Conservation (phyloP, 208 protist species). For the Phytomonas sp. region DNA sequence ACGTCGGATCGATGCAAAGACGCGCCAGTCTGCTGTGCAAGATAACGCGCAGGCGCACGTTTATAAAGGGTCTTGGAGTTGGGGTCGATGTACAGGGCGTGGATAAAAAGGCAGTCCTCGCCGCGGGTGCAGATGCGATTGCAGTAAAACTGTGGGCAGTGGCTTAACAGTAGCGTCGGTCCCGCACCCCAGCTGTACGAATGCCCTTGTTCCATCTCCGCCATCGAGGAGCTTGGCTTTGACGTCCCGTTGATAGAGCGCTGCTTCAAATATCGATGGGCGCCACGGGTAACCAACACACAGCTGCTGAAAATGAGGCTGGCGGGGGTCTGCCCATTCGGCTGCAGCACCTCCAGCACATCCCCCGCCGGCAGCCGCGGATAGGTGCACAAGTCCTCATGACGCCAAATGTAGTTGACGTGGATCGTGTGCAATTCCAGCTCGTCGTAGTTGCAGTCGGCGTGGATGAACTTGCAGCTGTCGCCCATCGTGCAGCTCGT, state of each 20-base stretch:
- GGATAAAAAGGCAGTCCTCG: slow-evolving; percentile 69
- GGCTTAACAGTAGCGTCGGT: slow-evolving; percentile 37
- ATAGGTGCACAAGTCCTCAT: slow-evolving; percentile 45
- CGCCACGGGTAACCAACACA: slow-evolving; percentile 51
- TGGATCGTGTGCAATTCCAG: slow-evolving; percentile 34
- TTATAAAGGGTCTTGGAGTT: slow-evolving; percentile 53
- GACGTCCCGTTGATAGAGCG: too few relatives aligned
- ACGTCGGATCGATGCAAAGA: not conserved
- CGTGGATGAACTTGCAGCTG: slow-evolving; percentile 77
- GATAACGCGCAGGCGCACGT: slow-evolving; percentile 30
- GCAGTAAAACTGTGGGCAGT: slow-evolving; percentile 85
- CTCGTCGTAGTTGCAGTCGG: slow-evolving; percentile 16
- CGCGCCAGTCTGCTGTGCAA: not conserved
- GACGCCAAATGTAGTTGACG: slow-evolving; percentile 73
- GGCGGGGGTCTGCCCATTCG: slow-evolving; percentile 43
- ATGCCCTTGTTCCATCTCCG: too few relatives aligned
- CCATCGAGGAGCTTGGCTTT: too few relatives aligned
- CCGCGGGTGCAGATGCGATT: slow-evolving; percentile 80
- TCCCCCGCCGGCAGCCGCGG: slow-evolving; percentile 40
- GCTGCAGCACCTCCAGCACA: slow-evolving; percentile 39
- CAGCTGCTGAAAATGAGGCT: slow-evolving; percentile 41
- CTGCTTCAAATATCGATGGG: not conserved
- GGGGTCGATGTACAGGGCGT: slow-evolving; percentile 66
- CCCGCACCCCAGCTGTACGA: too few relatives aligned
- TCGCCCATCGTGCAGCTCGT: slow-evolving; percentile 39